Evolutionary conservation across 2,329 filamentous ascomycete species (phyloP).

Genomic region (Stenocarpella maydis): DNA sequence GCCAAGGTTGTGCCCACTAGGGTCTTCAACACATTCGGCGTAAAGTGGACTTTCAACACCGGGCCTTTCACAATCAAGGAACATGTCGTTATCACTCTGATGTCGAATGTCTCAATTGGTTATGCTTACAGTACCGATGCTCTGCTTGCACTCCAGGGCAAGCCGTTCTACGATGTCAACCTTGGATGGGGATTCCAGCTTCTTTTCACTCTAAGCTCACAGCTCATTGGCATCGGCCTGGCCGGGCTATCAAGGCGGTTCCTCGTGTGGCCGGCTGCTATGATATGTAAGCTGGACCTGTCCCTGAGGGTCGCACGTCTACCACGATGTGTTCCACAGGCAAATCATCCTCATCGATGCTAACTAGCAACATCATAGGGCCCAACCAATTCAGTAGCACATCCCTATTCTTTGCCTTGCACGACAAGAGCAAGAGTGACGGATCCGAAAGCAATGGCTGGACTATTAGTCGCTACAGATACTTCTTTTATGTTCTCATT

Average conservation of each 20-base stretch:
- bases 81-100: constrained; percentile 53
- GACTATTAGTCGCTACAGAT: constrained; percentile 55
- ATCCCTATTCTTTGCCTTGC: constrained; percentile 55
- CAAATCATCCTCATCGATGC: neutral
- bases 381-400: constrained; percentile 54
- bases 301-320: too few relatives aligned
- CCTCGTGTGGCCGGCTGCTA: constrained; percentile 56
- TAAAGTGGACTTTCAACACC: constrained; percentile 53
- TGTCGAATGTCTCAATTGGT: constrained; percentile 51
- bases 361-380: constrained; percentile 27
- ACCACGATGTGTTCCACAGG: neutral
- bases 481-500: constrained; percentile 52
- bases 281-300: constrained; percentile 50
- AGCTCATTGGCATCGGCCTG: constrained; percentile 61
- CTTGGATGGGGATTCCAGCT: constrained; percentile 58
- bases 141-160: constrained; percentile 50
- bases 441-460: constrained; percentile 53
- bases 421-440: constrained; percentile 51
- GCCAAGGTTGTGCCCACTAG: constrained; percentile 51
- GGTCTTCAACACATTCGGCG: constrained; percentile 51
- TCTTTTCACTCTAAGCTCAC: constrained; percentile 57
- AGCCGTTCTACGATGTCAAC: constrained; percentile 51
- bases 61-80: constrained; percentile 57
- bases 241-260: constrained; percentile 59
- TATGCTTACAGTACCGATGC: constrained; percentile 52